Evolutionary conservation across 352 stramenopile genomes (phyloP), one percentile per base, ranked within the genome.

Genomic region (Globisporangium okanoganense): DNA sequence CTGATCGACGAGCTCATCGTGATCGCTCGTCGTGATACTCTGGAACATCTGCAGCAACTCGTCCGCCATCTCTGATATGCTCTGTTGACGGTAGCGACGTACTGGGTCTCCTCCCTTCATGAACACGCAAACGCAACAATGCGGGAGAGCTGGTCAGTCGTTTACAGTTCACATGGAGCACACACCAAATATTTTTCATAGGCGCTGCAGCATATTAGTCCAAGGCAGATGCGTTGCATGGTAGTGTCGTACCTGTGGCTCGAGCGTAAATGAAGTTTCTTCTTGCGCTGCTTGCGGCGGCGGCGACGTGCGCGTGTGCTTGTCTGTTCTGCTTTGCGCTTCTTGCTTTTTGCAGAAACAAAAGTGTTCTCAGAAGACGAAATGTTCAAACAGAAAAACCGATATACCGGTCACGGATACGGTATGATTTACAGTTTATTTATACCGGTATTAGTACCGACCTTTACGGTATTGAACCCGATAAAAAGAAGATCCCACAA

Each of bases 31-130:
- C 24, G 83, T 93, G 70, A 95, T 95, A 69, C 82, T 93, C 67
- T 92, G 82, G 67, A 95, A 93, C 77, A 92, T 90, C 59, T 88
- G 85, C 67, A 95, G 70, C 33, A 95, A 61, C 52, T 95, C 83
- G 66, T 94, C 85, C 54, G 79, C 79, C 82, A 91, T 91, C 22
- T 31, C 59, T 66, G 50, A 20, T 49, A 25, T 31, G 33, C 44
- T 56, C 25, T 43, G 24, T 38, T 18, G 20, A 3, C 2, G 24
- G 2, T 24, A 51, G 3, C 45, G 45, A 35, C 24, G 47, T 38
- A 20, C 13, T 44, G 6, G 14, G 47, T 53, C 49, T 55, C 18
- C 9, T 27, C 18, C 49, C 29, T 55, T 55, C 49, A 55, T 27
- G 29, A 55, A 27, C 25, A 33, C 16, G 31, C 6, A 25, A 40